Conservation (phyloP, 2,329 filamentous ascomycete genomes). For the Zymoseptoria ardabiliae region DNA sequence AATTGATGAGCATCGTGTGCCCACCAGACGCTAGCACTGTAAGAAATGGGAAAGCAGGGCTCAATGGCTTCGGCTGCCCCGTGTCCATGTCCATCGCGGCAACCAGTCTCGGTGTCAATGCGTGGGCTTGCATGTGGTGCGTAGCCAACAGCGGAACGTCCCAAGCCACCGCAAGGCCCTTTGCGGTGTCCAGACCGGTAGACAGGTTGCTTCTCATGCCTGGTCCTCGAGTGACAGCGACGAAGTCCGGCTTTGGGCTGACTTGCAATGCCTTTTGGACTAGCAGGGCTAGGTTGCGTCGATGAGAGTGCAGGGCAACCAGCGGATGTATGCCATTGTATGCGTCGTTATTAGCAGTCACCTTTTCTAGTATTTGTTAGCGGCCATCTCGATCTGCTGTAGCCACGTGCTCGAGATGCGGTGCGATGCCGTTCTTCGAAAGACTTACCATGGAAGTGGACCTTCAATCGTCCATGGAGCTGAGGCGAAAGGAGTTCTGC, state of each 20-base stretch:
- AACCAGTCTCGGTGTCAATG: slow-evolving; percentile 73
- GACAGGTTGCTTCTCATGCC: slow-evolving; percentile 77
- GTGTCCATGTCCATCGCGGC: slow-evolving; percentile 7
- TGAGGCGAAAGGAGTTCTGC: slow-evolving; percentile 34
- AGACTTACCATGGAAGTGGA: slow-evolving; percentile 55
- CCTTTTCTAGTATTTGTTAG: slow-evolving; percentile 47
- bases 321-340: slow-evolving; percentile 76
- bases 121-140: slow-evolving; percentile 97
- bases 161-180: slow-evolving; percentile 80
- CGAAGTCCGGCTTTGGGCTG: slow-evolving; percentile 58
- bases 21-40: slow-evolving; percentile 86
- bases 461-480: slow-evolving; percentile 8
- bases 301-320: slow-evolving; percentile 68
- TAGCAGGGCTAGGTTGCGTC: slow-evolving; percentile 59
- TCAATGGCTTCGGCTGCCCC: not conserved
- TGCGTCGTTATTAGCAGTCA: slow-evolving; percentile 69
- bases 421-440: not conserved
- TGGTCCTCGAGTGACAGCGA: slow-evolving; percentile 84
- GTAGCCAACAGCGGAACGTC: slow-evolving; percentile 74
- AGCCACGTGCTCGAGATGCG: too few species aligned
- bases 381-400: too few species aligned
- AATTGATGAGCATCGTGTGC: slow-evolving; percentile 80
- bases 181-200: slow-evolving; percentile 74
- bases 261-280: slow-evolving; percentile 49
- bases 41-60: slow-evolving; percentile 71